A percentile compares a stretch with the other conserved stretches of the same genome.
Evolutionary conservation across 495 filamentous ascomycete species (phyloP).

Genomic region (Penicillium paradoxum): DNA sequence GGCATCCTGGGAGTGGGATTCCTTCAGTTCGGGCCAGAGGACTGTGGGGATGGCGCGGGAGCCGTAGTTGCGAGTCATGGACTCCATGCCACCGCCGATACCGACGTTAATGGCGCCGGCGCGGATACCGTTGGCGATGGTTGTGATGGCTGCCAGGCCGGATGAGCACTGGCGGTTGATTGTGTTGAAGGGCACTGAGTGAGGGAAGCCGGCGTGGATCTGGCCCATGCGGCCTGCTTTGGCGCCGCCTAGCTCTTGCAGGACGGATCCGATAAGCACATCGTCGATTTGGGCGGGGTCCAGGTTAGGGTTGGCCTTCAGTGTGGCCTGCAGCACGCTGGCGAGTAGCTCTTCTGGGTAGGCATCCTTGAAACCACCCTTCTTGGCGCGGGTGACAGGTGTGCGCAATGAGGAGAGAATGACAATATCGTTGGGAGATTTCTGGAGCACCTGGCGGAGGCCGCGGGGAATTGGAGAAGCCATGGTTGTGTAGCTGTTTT

Average conservation of each 20-base stretch:
- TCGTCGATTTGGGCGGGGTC: slow-evolving; percentile 70
- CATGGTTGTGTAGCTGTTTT: slow-evolving; percentile 36
- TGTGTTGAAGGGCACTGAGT: slow-evolving; percentile 70
- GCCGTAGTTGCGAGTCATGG: slow-evolving; percentile 88
- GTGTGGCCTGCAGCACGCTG: slow-evolving; percentile 74
- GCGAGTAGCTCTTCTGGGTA: slow-evolving; percentile 87
- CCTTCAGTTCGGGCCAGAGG: slow-evolving; percentile 68
- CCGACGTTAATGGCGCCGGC: slow-evolving; percentile 70
- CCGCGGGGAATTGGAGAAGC: slow-evolving; percentile 57
- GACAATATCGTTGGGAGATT: slow-evolving; percentile 75
- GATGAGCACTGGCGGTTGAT: slow-evolving; percentile 84
- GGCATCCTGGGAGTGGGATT: slow-evolving; percentile 61
- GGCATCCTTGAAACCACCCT: slow-evolving; percentile 79
- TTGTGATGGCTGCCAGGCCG: slow-evolving; percentile 68
- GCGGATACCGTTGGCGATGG: slow-evolving; percentile 64
- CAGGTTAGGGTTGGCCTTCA: slow-evolving; percentile 69
- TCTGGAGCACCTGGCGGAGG: slow-evolving; percentile 71
- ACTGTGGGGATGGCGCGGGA: slow-evolving; percentile 74
- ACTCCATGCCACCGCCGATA: slow-evolving; percentile 87
- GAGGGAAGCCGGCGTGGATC: slow-evolving; percentile 74
- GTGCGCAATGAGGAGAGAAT: slow-evolving; percentile 86
- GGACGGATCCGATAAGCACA: slow-evolving; percentile 78
- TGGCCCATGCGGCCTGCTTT: slow-evolving; percentile 91
- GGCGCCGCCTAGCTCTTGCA: slow-evolving; percentile 83
- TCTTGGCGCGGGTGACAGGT: slow-evolving; percentile 73